phyloP scores from a whole-genome alignment of 192 early-diverging fungal genomes.

The Coemansia sp. region DNA sequence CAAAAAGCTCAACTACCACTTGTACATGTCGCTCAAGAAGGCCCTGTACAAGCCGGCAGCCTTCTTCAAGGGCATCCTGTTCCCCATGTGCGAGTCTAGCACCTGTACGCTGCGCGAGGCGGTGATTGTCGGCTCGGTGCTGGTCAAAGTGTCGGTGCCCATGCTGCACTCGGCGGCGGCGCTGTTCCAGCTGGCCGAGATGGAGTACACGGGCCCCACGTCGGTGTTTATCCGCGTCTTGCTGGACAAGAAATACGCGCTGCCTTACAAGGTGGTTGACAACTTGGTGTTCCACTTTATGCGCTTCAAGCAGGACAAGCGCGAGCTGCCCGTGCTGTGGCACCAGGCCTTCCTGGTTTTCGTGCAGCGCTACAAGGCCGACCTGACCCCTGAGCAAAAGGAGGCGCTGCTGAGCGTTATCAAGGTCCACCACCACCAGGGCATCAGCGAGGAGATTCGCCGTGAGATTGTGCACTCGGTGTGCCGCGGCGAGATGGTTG shows the following conservation, averaged over 20 bases:
- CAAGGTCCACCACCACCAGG: constrained; percentile 72
- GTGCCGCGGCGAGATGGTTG: constrained; percentile 68
- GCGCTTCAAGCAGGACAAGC: constrained; percentile 79
- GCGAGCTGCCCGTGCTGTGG: constrained; percentile 94
- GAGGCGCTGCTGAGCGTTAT: constrained; percentile 82
- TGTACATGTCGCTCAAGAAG: constrained; percentile 97
- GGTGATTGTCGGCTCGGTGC: constrained; percentile 87
- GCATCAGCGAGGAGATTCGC: constrained; percentile 91
- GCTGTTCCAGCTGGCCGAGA: constrained; percentile 89
- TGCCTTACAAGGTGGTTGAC: constrained; percentile 96
- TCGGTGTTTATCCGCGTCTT: constrained; percentile 92
- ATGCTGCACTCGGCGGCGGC: constrained; percentile 93
- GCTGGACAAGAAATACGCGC: constrained; percentile 96
- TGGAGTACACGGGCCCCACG: constrained; percentile 97
- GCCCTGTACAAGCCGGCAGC: constrained; percentile 93
- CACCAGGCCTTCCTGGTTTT: constrained; percentile 95
- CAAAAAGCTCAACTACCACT: constrained; percentile 96
- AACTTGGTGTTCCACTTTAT: constrained; percentile 94
- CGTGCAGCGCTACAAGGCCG: constrained; percentile 95
- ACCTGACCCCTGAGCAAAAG: constrained; percentile 92
- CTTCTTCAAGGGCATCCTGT: constrained; percentile 95
- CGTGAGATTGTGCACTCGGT: constrained; percentile 78
- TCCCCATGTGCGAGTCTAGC: constrained; percentile 91
- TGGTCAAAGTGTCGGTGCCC: constrained; percentile 92
- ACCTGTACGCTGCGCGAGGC: constrained; percentile 95